phyloP scores from a whole-genome alignment of 1,139 yeast genomes.

The Hemisphaericaspora subhashii region DNA sequence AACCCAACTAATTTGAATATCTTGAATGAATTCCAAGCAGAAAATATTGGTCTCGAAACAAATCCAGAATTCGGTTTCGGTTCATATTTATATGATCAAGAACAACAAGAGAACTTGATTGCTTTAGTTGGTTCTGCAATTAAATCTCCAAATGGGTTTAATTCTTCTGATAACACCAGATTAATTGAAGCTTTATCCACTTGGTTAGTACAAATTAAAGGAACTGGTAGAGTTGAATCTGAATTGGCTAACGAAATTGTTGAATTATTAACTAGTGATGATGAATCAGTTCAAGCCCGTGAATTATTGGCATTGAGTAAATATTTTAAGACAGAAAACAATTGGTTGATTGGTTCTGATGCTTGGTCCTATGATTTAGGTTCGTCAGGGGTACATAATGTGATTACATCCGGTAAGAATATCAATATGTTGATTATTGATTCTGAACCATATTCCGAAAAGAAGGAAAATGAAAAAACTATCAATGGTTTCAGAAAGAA shows the following conservation, averaged over 20 bases:
- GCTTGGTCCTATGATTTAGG: constrained; percentile 96
- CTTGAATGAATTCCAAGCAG: constrained; percentile 49
- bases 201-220: constrained; percentile 58
- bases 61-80: constrained; percentile 92
- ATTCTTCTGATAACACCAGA: constrained; percentile 44
- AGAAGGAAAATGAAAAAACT: constrained; percentile 13
- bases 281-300: constrained; percentile 37
- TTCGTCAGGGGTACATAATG: constrained; percentile 86
- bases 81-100: constrained; percentile 58
- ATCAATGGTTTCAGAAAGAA: constrained; percentile 64
- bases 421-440: constrained; percentile 86
- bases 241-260: constrained; percentile 37
- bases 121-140: constrained; percentile 50
- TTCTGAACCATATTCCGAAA: constrained; percentile 67
- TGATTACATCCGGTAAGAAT: constrained; percentile 72
- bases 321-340: constrained; percentile 48
- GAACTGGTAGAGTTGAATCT: constrained; percentile 27
- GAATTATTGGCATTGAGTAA: constrained; percentile 47
- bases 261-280: constrained; percentile 42
- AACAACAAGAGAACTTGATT: constrained; percentile 49
- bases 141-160: constrained; percentile 49
- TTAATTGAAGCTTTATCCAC: constrained; percentile 61
- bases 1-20: constrained; percentile 52
- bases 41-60: constrained; percentile 44
- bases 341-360: constrained; percentile 93